Conservation (phyloP, 2,329 filamentous ascomycete genomes). For the Knufia fluminis region DNA sequence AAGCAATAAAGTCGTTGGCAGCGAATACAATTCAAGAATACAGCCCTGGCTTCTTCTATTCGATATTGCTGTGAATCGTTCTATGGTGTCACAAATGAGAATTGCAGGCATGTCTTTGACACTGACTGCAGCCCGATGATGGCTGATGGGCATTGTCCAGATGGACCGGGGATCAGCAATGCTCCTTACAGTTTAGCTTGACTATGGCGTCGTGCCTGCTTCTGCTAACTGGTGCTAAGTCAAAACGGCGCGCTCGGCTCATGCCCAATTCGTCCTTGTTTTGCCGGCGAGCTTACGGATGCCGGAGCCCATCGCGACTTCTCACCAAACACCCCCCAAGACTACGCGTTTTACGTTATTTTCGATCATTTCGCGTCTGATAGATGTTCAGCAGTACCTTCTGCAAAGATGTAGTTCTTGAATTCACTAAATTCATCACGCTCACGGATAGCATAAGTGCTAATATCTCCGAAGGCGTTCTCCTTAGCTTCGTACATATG, state of each 20-base stretch:
- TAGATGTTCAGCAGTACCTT: too few relatives aligned
- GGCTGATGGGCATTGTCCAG: not conserved
- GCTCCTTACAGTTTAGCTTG: conserved; percentile 4
- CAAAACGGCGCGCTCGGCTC: not conserved
- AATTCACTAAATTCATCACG: too few relatives aligned
- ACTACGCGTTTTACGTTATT: too few relatives aligned
- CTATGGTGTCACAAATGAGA: conserved; percentile 5
- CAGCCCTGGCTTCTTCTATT: not conserved
- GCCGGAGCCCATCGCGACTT: not conserved
- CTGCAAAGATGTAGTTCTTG: too few relatives aligned
- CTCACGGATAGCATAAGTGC: too few relatives aligned
- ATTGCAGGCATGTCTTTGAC: conserved; percentile 5
- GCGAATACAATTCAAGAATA: not conserved
- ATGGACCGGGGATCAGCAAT: not conserved
- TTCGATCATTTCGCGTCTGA: too few relatives aligned
- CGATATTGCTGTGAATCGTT: conserved; percentile 1
- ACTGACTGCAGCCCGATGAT: not conserved
- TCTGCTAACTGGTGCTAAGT: too few relatives aligned
- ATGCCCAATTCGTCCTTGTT: too few relatives aligned
- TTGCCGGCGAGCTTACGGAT: not conserved
- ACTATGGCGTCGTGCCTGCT: conserved; percentile 8
- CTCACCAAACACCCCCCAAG: too few relatives aligned
- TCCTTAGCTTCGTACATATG: not conserved
- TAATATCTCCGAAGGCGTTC: too few relatives aligned
- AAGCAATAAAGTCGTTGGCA: not conserved